phyloP scores from a whole-genome alignment of 306 rosid species.

The Lupinus albus region DNA sequence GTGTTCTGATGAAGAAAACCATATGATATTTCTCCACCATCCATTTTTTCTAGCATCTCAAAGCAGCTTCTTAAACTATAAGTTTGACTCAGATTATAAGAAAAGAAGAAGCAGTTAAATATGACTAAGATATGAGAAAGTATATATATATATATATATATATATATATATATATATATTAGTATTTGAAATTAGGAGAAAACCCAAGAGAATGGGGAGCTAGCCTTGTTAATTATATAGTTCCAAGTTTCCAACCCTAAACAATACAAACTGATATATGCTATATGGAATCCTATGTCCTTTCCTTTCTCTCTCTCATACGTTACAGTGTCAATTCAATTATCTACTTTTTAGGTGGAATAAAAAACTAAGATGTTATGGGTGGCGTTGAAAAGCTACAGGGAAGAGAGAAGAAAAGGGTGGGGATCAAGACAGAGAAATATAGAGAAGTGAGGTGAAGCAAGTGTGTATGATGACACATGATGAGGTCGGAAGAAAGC shows the following conservation, averaged over 20 bases:
- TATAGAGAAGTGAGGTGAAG: constrained; percentile 10
- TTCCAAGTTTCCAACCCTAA: constrained; percentile 36
- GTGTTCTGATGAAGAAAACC: constrained; percentile 51
- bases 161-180: background rate
- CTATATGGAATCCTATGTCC: constrained; percentile 47
- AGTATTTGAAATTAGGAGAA: constrained; percentile 39
- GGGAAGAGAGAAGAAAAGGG: constrained; percentile 27
- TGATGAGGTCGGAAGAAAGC: constrained; percentile 60
- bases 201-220: constrained; percentile 29
- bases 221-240: constrained; percentile 31
- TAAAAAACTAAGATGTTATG: constrained; percentile 44
- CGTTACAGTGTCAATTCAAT: constrained; percentile 44
- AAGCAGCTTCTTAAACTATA: constrained; percentile 23
- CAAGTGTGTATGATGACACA: constrained; percentile 72
- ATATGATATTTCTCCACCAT: constrained; percentile 45
- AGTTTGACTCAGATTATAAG: constrained; percentile 39
- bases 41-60: constrained; percentile 48
- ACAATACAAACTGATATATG: constrained; percentile 39
- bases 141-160: no score
- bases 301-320: constrained; percentile 20
- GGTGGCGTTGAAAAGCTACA: constrained; percentile 68
- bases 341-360: constrained; percentile 60
- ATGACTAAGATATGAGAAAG: constrained; percentile 19
- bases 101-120: constrained; percentile 42
- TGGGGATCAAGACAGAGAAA: constrained; percentile 26